These are phyloP conservation scores for Aspergillus funiculosus DNA, from an alignment of 495 filamentous ascomycete species.

Conservation along the genomic window DNA sequence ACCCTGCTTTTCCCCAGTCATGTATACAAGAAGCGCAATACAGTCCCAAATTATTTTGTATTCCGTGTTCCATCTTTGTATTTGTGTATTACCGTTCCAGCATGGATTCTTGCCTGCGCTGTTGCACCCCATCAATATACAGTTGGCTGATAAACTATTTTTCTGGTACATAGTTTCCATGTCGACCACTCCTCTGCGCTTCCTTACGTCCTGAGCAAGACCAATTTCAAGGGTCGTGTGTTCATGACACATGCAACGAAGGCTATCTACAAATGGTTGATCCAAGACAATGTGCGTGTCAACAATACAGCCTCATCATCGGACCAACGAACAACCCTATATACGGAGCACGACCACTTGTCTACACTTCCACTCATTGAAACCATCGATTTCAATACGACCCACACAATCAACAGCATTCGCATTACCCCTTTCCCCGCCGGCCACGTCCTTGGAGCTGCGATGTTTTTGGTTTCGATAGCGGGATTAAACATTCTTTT, in stretches of 20 bases:
- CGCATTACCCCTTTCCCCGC: conserved; percentile 95
- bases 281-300: conserved; percentile 91
- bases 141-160: conserved; percentile 23
- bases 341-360: conserved; percentile 90
- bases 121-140: neutral
- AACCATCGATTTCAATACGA: conserved; percentile 96
- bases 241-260: conserved; percentile 99
- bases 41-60: conserved; percentile 22
- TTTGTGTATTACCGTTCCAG: conserved; percentile 15
- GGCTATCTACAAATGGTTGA: conserved; percentile 99
- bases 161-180: conserved; percentile 66
- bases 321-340: conserved; percentile 70
- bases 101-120: conserved; percentile 1
- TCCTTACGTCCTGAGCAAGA: conserved; percentile 95
- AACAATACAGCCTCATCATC: conserved; percentile 68
- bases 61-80: conserved; percentile 19
- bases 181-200: conserved; percentile 94
- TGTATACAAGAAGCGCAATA: conserved; percentile 35
- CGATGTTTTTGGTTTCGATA: conserved; percentile 97
- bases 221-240: conserved; percentile 90
- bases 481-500: conserved; percentile 94
- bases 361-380: conserved; percentile 90
- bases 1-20: conserved; percentile 12
- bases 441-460: conserved; percentile 94
- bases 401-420: conserved; percentile 92